Evolutionary conservation across 306 rosid genomes (phyloP).

Genomic region (Gastrolobium villosum): DNA sequence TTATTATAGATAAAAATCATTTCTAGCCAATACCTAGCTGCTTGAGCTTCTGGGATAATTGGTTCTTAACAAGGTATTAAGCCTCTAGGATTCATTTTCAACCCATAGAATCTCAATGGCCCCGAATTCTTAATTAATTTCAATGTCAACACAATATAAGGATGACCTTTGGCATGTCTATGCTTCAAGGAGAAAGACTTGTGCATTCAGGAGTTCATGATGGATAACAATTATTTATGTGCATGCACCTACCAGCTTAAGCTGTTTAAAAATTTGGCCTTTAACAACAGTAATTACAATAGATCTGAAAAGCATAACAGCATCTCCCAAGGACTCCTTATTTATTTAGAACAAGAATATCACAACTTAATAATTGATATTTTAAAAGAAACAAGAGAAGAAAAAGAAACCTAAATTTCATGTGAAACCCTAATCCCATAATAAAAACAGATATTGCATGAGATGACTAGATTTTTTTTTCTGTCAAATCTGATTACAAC

Average conservation of each 20-base stretch:
- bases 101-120: not conserved
- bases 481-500: not conserved
- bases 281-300: not conserved
- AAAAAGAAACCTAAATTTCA: not conserved
- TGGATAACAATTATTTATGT: not conserved
- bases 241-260: not conserved
- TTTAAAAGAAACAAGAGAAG: not conserved
- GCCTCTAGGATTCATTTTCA: not conserved
- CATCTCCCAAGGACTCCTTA: not conserved
- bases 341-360: not conserved
- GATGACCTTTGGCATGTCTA: not conserved
- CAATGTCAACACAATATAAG: conserved; percentile 13
- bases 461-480: not conserved
- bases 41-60: not conserved
- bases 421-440: not conserved
- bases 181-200: conserved; percentile 3
- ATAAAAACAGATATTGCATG: not conserved
- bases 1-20: not conserved
- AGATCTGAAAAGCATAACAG: not conserved
- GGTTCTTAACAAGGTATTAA: conserved; percentile 6
- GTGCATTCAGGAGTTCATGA: not conserved
- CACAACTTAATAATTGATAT: too few species aligned
- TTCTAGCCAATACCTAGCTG: not conserved
- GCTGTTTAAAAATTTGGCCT: not conserved
- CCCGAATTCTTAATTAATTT: not conserved